Evolutionary conservation across 129 eudicot genomes (phyloP).

Genomic region (Saussurea involucrata): DNA sequence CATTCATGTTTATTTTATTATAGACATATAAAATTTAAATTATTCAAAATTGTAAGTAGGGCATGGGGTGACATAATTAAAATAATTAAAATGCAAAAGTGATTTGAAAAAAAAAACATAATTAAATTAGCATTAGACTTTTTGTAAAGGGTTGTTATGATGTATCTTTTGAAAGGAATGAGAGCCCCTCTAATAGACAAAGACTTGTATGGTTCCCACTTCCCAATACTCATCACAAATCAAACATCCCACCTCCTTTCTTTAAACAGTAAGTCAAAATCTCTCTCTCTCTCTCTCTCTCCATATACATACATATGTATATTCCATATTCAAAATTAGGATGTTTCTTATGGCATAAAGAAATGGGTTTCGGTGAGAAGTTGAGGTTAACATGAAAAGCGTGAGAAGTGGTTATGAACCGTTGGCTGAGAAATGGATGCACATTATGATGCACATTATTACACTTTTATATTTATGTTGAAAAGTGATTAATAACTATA

Average conservation of each 20-base stretch:
- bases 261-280: slow-evolving; percentile 7
- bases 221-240: slow-evolving; percentile 15
- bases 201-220: slow-evolving; percentile 21
- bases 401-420: too few species aligned
- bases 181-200: slow-evolving; percentile 6
- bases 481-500: too few species aligned
- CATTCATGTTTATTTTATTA: neutral
- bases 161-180: slow-evolving; percentile 21
- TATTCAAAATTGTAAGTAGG: neutral
- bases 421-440: too few species aligned
- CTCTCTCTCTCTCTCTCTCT: too few species aligned
- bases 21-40: neutral
- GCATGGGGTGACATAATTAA: neutral
- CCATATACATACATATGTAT: neutral
- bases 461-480: too few species aligned
- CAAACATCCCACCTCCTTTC: slow-evolving; percentile 10
- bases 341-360: too few species aligned
- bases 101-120: neutral
- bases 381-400: too few species aligned
- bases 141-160: slow-evolving; percentile 22
- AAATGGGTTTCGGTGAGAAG: too few species aligned
- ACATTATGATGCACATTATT: too few species aligned
- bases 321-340: too few species aligned
- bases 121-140: slow-evolving; percentile 12
- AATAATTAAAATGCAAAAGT: neutral